Evolutionary conservation across 1,139 yeast species (phyloP), one percentile per base, ranked within the genome.

Genomic region (Wickerhamiella pararugosa): DNA sequence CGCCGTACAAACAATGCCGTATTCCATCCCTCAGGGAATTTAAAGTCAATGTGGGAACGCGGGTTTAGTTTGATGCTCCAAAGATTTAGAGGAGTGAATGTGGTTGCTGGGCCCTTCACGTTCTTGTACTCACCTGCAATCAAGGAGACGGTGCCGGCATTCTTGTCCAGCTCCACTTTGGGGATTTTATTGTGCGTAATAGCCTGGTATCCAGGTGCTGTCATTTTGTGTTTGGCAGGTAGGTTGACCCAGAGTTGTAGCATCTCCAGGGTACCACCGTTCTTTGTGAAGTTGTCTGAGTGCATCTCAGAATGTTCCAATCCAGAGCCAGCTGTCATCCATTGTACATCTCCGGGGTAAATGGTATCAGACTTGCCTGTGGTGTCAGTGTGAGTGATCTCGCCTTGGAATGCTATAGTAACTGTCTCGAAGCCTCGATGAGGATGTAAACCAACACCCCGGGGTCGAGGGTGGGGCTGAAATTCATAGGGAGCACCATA

Each of bases 291-390:
- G 32, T 40, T 28, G 10, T 40, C 30, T 3, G 43, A 36, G 29
- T 40, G 43, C 28, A 21, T 31, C 58, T 84, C 94, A 7, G 84
- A 73, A 59, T 84, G 95, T 35, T 82, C 84, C 37, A 84, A 75
- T 44, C 94, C 96, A 51, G 70, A 73, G 46, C 95, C 95, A 8
- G 95, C 95, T 37, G 95, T 84, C 95, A 86, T 86, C 58, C 86
- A 84, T 63, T 86, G 96, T 51, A 86, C 66, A 57, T 86, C 96
- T 41, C 95, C 96, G 25, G 86, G 77, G 46, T 75, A 72, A 44
- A 86, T 65, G 21, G 83, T 69, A 43, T 95, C 95, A 45, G 73
- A 70, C 31, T 79, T 67, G 1, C 95, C 95, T 2, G 94, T 82
- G 64, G 84, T 83, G 60, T 86, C 96, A 59, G 83, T 94, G 59